Percentiles rank a stretch among this genome's conserved stretches.
Conservation (phyloP, 1,139 yeast species). For the Saccharomyces pastorianus region DNA sequence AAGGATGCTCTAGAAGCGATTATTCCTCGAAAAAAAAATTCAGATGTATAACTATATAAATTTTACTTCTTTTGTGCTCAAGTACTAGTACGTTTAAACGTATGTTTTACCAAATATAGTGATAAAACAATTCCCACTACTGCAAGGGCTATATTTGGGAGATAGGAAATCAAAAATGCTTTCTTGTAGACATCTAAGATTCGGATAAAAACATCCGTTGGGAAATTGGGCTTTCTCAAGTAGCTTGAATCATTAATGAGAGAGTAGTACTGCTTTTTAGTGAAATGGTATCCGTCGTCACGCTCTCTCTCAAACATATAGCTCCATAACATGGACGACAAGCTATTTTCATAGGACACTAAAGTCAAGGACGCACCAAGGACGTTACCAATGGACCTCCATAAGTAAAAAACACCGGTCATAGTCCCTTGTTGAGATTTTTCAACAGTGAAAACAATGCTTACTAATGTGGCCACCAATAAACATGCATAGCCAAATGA, state of each 20-base stretch:
- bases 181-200: slow-evolving; percentile 24
- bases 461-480: slow-evolving; percentile 29
- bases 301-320: slow-evolving; percentile 27
- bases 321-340: slow-evolving; percentile 26
- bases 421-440: slow-evolving; percentile 31
- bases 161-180: slow-evolving; percentile 24
- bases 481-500: slow-evolving; percentile 28
- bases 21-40: slow-evolving; percentile 7
- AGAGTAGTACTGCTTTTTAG: slow-evolving; percentile 19
- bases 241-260: slow-evolving; percentile 32
- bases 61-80: not conserved
- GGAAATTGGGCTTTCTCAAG: slow-evolving; percentile 31
- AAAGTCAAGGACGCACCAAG: slow-evolving; percentile 41
- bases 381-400: slow-evolving; percentile 43
- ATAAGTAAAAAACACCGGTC: slow-evolving; percentile 38
- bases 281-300: slow-evolving; percentile 12
- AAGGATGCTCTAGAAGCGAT: slow-evolving; percentile 14
- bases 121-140: slow-evolving; percentile 12
- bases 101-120: not conserved
- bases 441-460: slow-evolving; percentile 29
- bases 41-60: not conserved
- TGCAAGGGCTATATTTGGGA: slow-evolving; percentile 23
- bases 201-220: slow-evolving; percentile 14
- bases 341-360: slow-evolving; percentile 32
- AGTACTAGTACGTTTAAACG: not conserved